Conservation (phyloP, 108 stramenopile species). For the Cyclotella choctawhatcheeana region DNA sequence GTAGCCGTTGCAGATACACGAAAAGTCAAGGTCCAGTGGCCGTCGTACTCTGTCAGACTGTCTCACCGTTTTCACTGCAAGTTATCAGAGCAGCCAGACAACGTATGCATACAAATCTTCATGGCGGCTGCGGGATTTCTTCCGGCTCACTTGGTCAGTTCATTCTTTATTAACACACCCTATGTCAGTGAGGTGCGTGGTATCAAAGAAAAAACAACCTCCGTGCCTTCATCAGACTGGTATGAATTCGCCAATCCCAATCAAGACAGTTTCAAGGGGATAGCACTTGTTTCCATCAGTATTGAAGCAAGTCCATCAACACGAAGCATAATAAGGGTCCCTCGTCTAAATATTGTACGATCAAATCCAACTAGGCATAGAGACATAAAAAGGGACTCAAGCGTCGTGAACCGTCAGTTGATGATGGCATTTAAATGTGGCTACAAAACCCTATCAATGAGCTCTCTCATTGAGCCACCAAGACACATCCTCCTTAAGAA, state of each 20-base stretch:
- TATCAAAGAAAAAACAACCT: background rate
- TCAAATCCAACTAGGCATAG: too few relatives aligned
- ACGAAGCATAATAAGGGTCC: background rate
- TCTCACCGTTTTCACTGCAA: slow-evolving; percentile 43
- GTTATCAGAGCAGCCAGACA: slow-evolving; percentile 24
- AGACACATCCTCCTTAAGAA: slow-evolving; percentile 37
- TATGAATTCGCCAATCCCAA: background rate
- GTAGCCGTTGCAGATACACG: slow-evolving; percentile 40
- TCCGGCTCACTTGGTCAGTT: slow-evolving; percentile 16
- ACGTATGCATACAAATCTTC: slow-evolving; percentile 38
- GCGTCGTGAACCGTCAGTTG: slow-evolving; percentile 23
- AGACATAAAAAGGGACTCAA: too few relatives aligned
- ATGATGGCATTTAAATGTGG: slow-evolving; percentile 29
- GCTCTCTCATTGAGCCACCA: slow-evolving; percentile 26
- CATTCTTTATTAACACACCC: slow-evolving; percentile 19
- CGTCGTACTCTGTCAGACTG: slow-evolving; percentile 30
- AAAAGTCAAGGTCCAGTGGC: slow-evolving; percentile 29
- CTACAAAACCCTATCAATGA: background rate
- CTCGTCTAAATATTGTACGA: background rate
- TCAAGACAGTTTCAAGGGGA: slow-evolving; percentile 25
- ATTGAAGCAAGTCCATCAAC: background rate
- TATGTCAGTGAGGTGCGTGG: background rate
- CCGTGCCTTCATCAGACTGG: slow-evolving; percentile 8
- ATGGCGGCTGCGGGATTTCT: slow-evolving; percentile 17
- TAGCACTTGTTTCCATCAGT: slow-evolving; percentile 1